Evolutionary conservation across 495 filamentous ascomycete genomes (phyloP), one percentile per base, ranked within the genome.

Genomic region (Lindgomyces ingoldianus): DNA sequence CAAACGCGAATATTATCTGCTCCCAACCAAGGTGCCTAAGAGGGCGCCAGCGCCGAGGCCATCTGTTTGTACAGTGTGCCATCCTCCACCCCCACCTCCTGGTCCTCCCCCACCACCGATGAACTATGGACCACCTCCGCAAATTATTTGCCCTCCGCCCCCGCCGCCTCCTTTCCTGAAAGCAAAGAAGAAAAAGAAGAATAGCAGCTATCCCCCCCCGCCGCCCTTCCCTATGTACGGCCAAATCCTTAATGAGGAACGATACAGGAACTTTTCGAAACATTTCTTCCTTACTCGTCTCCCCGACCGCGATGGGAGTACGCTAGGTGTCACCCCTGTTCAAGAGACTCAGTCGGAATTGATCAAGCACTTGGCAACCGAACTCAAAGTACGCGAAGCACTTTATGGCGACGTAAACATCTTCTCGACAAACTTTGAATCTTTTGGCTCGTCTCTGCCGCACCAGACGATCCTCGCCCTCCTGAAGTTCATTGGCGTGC

Each of bases 401-500:
- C 33, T 69, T 9, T n/a, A 69, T 18, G 62, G 62, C n/a, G 29
- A 55, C 16, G 67, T 53, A 1, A 14, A 22, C 14, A 25, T 48
- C 19, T 4, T 65, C 24, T 33, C 36, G 3, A 18, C 49, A 14
- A 52, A 63, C 47, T 57, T 70, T 21, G 26, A 53, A 39, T 57
- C 44, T 12, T 56, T 70, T 22, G 52, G 62, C 4, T 52, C 67
- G 6, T 55, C 50, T 27, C 44, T 70, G 16, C 42, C 67, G 11
- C 67, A 70, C 29, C 33, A 55, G 51, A 66, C 62, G 4, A 66
- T 66, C 26, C 36, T 70, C 16, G 42, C 62, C 11, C 30, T 70
- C 1, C 51, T 70, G 25, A 65, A 66, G 39, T 70, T 70, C 51
- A 60, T 70, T 39, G 62, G 67, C 14, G 47, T 70, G 2, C 45